These are phyloP conservation scores for Cyclotella kingstonii DNA, from an alignment of 108 stramenopile species.

Conservation along the genomic window DNA sequence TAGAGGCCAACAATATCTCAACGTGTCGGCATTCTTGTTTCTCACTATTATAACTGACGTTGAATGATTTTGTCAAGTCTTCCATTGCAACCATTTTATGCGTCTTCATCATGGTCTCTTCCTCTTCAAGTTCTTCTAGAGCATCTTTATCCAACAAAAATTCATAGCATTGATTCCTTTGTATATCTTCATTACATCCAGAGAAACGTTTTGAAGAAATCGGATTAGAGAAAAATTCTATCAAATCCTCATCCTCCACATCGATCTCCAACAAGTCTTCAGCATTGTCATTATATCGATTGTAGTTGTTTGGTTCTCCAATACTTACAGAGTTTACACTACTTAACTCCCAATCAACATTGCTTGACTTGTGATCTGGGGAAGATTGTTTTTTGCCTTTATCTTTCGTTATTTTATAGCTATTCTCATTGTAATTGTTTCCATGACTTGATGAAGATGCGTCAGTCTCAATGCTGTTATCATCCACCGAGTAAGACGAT, in stretches of 20 bases:
- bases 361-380: too few relatives aligned
- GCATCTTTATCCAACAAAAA: conserved; percentile 26
- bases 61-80: conserved; percentile 9
- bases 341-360: too few relatives aligned
- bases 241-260: conserved; percentile 1
- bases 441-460: too few relatives aligned
- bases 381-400: too few relatives aligned
- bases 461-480: too few relatives aligned
- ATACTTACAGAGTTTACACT: too few relatives aligned
- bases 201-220: not conserved
- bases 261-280: too few relatives aligned
- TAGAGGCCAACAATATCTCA: conserved; percentile 18
- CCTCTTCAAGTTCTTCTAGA: conserved; percentile 23
- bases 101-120: not conserved
- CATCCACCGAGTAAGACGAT: not conserved
- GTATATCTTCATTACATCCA: not conserved
- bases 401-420: too few relatives aligned
- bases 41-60: conserved; percentile 34
- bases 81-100: not conserved
- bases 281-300: too few relatives aligned
- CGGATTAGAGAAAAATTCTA: not conserved
- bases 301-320: too few relatives aligned
- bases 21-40: conserved; percentile 15
- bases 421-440: too few relatives aligned
- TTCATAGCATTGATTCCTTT: not conserved